phyloP scores from a whole-genome alignment of 805 yeast species.

The Clavispora vitiphila region DNA sequence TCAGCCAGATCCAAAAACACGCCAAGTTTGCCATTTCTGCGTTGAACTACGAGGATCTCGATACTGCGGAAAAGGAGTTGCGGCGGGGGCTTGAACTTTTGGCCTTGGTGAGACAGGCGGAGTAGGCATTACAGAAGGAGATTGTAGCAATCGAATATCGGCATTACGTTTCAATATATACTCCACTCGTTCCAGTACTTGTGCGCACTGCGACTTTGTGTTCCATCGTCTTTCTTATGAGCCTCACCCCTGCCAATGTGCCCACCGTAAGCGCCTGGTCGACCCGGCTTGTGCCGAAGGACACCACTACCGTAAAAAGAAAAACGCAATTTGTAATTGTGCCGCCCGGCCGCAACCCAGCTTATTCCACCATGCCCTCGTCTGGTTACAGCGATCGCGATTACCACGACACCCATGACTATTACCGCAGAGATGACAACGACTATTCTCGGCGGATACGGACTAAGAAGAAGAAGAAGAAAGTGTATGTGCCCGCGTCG shows the following conservation, averaged over 20 bases:
- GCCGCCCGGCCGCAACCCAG: not conserved
- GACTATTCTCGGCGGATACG: not conserved
- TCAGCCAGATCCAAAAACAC: slow-evolving; percentile 57
- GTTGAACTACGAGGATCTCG: slow-evolving; percentile 67
- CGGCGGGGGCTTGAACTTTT: slow-evolving; percentile 47
- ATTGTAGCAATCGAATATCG: too few species aligned
- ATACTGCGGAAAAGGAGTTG: slow-evolving; percentile 63
- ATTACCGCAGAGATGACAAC: not conserved
- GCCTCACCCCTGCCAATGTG: not conserved
- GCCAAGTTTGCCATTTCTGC: slow-evolving; percentile 79
- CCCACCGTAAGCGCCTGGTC: not conserved
- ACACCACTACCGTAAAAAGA: not conserved
- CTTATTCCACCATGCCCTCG: not conserved
- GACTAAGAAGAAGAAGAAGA: not conserved
- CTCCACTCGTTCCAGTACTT: too few species aligned
- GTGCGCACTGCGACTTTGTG: slow-evolving; percentile 1
- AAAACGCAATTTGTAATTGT: not conserved
- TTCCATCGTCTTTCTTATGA: not conserved
- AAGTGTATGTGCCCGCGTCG: not conserved
- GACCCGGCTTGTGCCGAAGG: not conserved
- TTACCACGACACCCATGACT: too few species aligned
- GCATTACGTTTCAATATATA: too few species aligned
- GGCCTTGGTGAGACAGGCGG: slow-evolving; percentile 2
- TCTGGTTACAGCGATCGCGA: not conserved
- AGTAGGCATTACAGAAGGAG: too few species aligned